phyloP scores from a whole-genome alignment of 441 rosid species.

The Populus tomentosa region DNA sequence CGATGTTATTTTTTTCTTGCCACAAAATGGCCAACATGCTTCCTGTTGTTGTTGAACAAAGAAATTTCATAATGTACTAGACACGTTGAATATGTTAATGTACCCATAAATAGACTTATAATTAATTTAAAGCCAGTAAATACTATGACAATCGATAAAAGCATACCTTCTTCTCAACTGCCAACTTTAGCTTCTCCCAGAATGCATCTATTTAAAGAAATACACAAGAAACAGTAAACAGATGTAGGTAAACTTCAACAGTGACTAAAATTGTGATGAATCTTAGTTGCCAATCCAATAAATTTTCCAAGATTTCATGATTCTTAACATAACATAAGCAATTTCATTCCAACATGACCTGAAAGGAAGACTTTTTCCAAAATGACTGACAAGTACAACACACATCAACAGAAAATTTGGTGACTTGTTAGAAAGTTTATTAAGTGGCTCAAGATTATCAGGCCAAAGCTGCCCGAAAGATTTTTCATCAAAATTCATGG shows the following conservation, averaged over 20 bases:
- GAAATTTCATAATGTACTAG: background rate
- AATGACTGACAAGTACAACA: background rate
- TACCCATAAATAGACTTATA: background rate
- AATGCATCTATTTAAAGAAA: slow-evolving; percentile 50
- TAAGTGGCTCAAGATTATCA: background rate
- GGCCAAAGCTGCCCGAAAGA: background rate
- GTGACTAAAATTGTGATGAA: background rate
- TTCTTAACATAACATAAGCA: background rate
- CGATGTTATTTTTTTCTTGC: background rate
- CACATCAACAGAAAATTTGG: background rate
- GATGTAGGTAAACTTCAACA: background rate
- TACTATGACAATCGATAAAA: background rate
- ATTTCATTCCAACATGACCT: background rate
- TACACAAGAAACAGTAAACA: background rate
- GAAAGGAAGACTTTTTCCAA: background rate
- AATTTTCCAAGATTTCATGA: background rate
- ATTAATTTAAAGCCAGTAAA: background rate
- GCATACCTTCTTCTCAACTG: slow-evolving; percentile 61
- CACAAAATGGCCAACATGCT: background rate
- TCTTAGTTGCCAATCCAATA: background rate
- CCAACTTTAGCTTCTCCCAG: slow-evolving; percentile 68
- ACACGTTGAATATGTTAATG: background rate
- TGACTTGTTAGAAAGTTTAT: background rate
- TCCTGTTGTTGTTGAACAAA: background rate
- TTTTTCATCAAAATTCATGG: background rate